Evolutionary conservation across 768 basidiomycete species (phyloP), one percentile per base, ranked within the genome.

Genomic region (Cyathus striatus): DNA sequence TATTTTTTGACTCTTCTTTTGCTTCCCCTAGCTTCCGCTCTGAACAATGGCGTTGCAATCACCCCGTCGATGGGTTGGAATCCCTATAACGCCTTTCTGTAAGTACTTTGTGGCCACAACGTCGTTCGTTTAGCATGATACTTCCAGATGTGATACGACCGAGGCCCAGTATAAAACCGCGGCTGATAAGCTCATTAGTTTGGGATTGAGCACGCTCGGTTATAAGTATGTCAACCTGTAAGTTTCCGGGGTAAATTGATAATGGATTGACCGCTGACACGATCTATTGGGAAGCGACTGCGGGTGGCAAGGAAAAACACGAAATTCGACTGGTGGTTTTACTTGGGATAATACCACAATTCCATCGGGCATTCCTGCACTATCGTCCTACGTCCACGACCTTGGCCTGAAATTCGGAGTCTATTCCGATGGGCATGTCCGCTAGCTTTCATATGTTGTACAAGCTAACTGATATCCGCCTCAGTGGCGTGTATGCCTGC

Each of bases 341-440:
- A 70, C 71, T 5, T 75, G 71, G 72, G 61, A 68, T 49, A 63
- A 60, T 2, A 63, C 59, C 12, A 63, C 54, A 21, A 53, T 69
- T 26, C 69, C 70, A 16, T 58, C 60, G 1, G 69, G 69, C 3
- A 56, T 68, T 21, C 63, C 68, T 6, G 64, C 68, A 1, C 52
- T 71, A 35, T 59, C 60, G 16, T 55, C 63, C 12, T 70, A 64
- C 41, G 50, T 70, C 16, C 66, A 69, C 43, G 54, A 51, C 35
- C 51, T 64, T 23, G 69, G 68, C 6, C 81, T 58, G 76, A 81
- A 49, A 75, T 89, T 65, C 81, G 88, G 56, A 66, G 79, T 60
- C 75, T 73, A 63, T 75, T 87, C 87, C 45, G 49, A 57, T 33
- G 67, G 59, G 69, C 68, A 52, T 23, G 59, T 41, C 9, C 12